Base-by-base conservation (phyloP, 1,139 yeast genomes). In the Blastobotrys apis region DNA sequence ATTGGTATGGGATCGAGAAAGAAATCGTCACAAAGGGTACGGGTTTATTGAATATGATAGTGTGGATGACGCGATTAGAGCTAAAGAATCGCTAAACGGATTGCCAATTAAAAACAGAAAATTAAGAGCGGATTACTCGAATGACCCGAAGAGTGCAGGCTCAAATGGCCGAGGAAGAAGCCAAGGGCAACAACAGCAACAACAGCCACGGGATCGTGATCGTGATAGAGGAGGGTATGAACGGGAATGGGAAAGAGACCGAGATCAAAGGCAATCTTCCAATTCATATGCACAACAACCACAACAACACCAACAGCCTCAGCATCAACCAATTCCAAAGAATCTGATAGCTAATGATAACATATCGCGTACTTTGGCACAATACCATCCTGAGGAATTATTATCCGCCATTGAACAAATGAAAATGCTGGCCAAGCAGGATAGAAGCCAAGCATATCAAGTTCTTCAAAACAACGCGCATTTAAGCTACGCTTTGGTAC, bases 11-110 rank as follows among this genome's bases (percentile, higher is more conserved):
- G 97, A 90, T 62, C 81, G 84, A 31, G 80, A 81, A 48, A 85
- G 95, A 0, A 96, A 96, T 3, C 81, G 82, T 58, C 85, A 95
- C 16, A 85, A 83, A 62, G 97, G 97, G 1, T 86, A 79, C 62
- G 97, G 95, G 3, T 84, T 84, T 54, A 81, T 90, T 16, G 90
- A 84, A 53, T 90, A 84, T 61, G 74, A 73, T 37, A 86, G 60
- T 37, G 49, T 59, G 1, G 95, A 85, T 53, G 83, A 95, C 0
- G 96, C 97, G 1, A 80, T 84, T 2, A 80, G 88, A 13, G 97
- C 97, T 0, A 94, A 88, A 20, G 71, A 96, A 50, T 87, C 88
- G 62, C 69, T 90, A 53, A 84, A 85, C 62, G 84, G 85, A 52
- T 80, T 81, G 65, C 73, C 77, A 16, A 74, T 88, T 35, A 94